A percentile compares a stretch with the other conserved stretches of the same genome.
These are phyloP conservation scores for Anastatica hierochuntica DNA, from an alignment of 345 rosid species.

Conservation along the genomic window DNA sequence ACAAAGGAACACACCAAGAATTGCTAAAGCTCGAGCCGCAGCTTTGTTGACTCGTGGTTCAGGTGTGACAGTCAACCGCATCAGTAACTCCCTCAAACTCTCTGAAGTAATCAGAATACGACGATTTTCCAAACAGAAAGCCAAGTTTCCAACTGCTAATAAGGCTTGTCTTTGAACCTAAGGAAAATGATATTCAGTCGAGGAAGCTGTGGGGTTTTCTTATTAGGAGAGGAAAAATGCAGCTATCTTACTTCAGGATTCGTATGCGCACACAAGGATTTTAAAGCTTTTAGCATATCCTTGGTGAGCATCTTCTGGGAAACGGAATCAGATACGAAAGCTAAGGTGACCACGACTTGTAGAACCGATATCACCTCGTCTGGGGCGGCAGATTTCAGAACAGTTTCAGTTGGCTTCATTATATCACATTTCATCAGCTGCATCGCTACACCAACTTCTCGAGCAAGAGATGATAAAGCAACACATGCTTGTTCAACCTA, in stretches of 20 bases:
- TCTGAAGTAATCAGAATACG: constrained; percentile 79
- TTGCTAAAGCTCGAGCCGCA: constrained; percentile 96
- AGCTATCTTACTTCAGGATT: constrained; percentile 61
- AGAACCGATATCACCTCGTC: constrained; percentile 85
- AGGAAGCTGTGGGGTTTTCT: constrained; percentile 8
- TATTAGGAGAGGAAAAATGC: constrained; percentile 5
- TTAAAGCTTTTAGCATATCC: constrained; percentile 72
- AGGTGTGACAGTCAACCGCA: constrained; percentile 71
- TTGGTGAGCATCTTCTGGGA: constrained; percentile 87
- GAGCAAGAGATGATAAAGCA: constrained; percentile 87
- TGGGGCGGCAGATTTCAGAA: constrained; percentile 55
- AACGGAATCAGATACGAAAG: constrained; percentile 75
- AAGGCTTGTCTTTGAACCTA: constrained; percentile 91
- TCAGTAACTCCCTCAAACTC: constrained; percentile 82
- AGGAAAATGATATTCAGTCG: constrained; percentile 17
- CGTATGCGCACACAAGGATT: constrained; percentile 70
- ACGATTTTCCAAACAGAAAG: constrained; percentile 92
- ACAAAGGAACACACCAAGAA: constrained; percentile 63
- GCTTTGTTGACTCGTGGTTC: constrained; percentile 87
- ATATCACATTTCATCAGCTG: constrained; percentile 95
- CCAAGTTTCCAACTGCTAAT: constrained; percentile 90
- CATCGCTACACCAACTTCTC: constrained; percentile 82
- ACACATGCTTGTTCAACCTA: constrained; percentile 98
- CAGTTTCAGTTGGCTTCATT: constrained; percentile 92
- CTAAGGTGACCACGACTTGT: constrained; percentile 80